Percentiles rank a stretch among this genome's conserved stretches.
These are phyloP conservation scores for Grammothele lineata DNA, from an alignment of 768 basidiomycete species.

Conservation along the genomic window DNA sequence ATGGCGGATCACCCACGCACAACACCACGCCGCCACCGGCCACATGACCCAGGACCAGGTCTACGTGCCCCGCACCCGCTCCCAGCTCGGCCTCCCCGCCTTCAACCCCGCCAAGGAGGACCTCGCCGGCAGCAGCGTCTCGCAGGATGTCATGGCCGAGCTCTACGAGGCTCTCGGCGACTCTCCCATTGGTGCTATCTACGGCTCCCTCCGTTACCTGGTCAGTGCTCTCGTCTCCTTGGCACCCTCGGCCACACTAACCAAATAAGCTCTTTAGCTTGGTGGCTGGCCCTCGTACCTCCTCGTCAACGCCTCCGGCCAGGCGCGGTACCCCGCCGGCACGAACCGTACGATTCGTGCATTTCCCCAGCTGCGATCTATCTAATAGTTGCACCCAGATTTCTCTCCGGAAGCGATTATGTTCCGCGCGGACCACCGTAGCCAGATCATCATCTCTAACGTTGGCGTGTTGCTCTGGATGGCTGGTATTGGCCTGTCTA, in stretches of 20 bases:
- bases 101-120: conserved; percentile 70
- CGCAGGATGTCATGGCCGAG: conserved; percentile 64
- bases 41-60: conserved; percentile 96
- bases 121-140: conserved; percentile 56
- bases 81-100: conserved; percentile 57
- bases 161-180: conserved; percentile 87
- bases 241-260: neutral
- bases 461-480: conserved; percentile 78
- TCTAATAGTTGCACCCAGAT: too few relatives aligned
- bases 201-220: conserved; percentile 53
- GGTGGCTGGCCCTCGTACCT: conserved; percentile 88
- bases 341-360: conserved; percentile 84
- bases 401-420: conserved; percentile 76
- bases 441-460: conserved; percentile 78
- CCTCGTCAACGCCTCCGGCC: conserved; percentile 79
- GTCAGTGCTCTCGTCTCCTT: conserved; percentile 33
- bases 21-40: conserved; percentile 92
- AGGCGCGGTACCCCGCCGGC: conserved; percentile 68
- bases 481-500: conserved; percentile 48
- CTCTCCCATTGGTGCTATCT: conserved; percentile 71
- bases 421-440: conserved; percentile 78
- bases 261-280: conserved; percentile 38
- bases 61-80: conserved; percentile 89
- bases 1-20: conserved; percentile 91
- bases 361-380: too few relatives aligned